These are phyloP conservation scores for Sonneratia alba DNA, from an alignment of 345 rosid genomes.

Conservation along the genomic window DNA sequence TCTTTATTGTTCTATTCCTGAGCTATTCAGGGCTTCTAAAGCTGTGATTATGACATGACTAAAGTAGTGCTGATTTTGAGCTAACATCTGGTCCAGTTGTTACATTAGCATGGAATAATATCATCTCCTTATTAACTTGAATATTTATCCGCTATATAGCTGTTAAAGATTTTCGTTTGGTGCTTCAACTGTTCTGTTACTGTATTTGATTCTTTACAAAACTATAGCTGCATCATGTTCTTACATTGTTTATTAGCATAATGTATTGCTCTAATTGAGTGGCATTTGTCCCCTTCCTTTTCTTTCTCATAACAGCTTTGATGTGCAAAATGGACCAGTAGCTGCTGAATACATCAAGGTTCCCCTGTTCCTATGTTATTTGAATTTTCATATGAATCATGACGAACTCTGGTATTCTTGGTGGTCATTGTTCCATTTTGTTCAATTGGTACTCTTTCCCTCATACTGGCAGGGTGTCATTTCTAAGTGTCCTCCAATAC, in stretches of 20 bases:
- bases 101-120: background rate
- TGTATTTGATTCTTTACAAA: background rate
- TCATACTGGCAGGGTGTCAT: conserved; percentile 44
- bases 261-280: background rate
- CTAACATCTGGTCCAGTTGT: background rate
- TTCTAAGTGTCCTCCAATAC: conserved; percentile 61
- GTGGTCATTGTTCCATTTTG: background rate
- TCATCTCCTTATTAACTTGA: background rate
- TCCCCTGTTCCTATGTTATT: conserved; percentile 11
- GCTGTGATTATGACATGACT: background rate
- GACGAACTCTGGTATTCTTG: background rate
- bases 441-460: background rate
- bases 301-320: conserved; percentile 49
- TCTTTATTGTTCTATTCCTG: background rate
- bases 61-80: background rate
- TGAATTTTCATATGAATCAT: background rate
- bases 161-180: background rate
- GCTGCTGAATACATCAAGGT: conserved; percentile 95
- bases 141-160: background rate
- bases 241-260: background rate
- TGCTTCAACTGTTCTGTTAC: background rate
- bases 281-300: conserved; percentile 3
- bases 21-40: background rate
- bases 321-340: conserved; percentile 80
- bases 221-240: background rate